These are phyloP conservation scores for Ampelomyces quisqualis DNA, from an alignment of 2,329 filamentous ascomycete species.

Conservation along the genomic window DNA sequence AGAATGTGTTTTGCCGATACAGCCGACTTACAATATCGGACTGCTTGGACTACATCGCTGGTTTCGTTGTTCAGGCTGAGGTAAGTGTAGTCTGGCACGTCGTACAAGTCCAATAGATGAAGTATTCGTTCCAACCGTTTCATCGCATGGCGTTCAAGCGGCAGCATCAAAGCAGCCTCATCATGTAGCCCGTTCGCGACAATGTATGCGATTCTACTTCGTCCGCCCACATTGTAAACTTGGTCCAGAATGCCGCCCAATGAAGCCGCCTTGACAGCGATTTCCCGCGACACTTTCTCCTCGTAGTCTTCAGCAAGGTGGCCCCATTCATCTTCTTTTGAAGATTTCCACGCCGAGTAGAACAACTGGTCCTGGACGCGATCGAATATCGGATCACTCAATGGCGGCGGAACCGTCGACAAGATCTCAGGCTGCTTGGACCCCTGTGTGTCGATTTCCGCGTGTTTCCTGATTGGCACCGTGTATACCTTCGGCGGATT, in stretches of 20 bases:
- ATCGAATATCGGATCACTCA: neutral
- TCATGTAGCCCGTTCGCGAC: conserved; percentile 10
- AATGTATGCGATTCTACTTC: conserved; percentile 17
- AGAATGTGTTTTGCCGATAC: neutral
- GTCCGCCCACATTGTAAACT: conserved; percentile 11
- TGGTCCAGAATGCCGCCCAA: conserved; percentile 5
- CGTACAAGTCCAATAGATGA: conserved; percentile 16
- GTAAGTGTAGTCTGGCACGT: conserved; percentile 25
- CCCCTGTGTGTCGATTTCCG: too few relatives aligned
- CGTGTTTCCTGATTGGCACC: neutral
- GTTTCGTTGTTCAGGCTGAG: conserved; percentile 30
- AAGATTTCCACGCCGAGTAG: neutral
- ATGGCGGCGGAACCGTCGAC: too few relatives aligned
- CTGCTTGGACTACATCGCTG: conserved; percentile 32
- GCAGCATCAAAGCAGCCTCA: conserved; percentile 20
- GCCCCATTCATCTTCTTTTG: conserved; percentile 5
- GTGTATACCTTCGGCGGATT: conserved; percentile 14
- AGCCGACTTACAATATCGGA: conserved; percentile 31
- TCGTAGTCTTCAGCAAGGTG: conserved; percentile 4
- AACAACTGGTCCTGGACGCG: neutral
- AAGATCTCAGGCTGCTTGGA: too few relatives aligned
- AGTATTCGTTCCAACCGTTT: conserved; percentile 18
- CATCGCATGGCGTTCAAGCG: conserved; percentile 16
- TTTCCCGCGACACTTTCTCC: conserved; percentile 2
- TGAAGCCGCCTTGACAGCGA: conserved; percentile 2